A percentile compares a stretch with the other conserved stretches of the same genome.
These are phyloP conservation scores for Omphalotus olearius DNA, from an alignment of 1,284 basidiomycete species.

Conservation along the genomic window DNA sequence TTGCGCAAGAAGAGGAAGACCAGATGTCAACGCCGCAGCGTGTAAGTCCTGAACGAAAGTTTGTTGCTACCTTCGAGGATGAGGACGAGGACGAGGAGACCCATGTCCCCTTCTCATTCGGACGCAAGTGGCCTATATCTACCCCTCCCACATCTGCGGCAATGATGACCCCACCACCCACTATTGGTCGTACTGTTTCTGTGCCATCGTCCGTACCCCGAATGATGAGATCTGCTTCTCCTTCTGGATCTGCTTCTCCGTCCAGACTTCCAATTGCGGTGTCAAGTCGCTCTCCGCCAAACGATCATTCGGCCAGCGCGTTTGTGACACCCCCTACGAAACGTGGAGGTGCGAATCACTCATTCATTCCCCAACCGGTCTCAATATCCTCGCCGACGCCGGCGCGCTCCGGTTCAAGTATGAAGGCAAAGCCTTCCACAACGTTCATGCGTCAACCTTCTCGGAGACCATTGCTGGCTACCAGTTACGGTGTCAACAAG, in stretches of 20 bases:
- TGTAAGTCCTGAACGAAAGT: neutral
- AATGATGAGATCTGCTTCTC: conserved; percentile 27
- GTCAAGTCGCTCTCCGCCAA: conserved; percentile 6
- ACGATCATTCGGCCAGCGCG: conserved; percentile 19
- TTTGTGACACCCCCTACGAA: conserved; percentile 44
- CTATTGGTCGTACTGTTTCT: conserved; percentile 20
- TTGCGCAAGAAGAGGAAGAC: neutral
- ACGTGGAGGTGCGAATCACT: conserved; percentile 39
- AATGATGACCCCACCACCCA: conserved; percentile 18
- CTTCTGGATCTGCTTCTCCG: conserved; percentile 15
- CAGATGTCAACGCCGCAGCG: conserved; percentile 13
- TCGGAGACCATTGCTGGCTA: conserved; percentile 29
- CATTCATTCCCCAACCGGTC: conserved; percentile 49
- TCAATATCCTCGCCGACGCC: conserved; percentile 32
- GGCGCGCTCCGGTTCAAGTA: conserved; percentile 21
- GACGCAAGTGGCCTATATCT: conserved; percentile 16
- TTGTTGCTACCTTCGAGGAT: conserved; percentile 20
- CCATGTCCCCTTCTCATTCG: conserved; percentile 21
- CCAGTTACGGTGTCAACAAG: conserved; percentile 12
- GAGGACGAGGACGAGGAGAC: conserved; percentile 24
- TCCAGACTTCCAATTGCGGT: conserved; percentile 12
- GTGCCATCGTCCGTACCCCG: conserved; percentile 53
- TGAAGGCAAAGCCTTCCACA: conserved; percentile 26
- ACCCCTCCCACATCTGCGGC: conserved; percentile 11
- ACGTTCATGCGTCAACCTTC: conserved; percentile 53